Evolutionary conservation across 768 basidiomycete genomes (phyloP), one percentile per base, ranked within the genome.

Genomic region (Phlegmacium glaucopus): DNA sequence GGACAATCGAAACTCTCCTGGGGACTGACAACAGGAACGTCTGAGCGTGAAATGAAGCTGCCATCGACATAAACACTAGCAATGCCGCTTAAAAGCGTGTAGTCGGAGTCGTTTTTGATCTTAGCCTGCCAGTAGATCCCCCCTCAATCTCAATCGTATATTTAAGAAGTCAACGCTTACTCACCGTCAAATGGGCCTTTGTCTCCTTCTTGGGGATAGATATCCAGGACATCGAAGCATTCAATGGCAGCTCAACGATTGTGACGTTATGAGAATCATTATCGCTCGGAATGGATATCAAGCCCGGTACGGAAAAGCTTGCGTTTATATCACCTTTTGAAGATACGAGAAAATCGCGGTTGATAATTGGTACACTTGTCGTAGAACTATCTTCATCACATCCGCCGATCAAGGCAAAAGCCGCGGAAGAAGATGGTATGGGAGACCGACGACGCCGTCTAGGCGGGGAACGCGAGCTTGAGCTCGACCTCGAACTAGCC

Each of bases 11-110:
- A 72, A 43, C 48, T 67, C 46, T 72, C 70, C 25, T 66, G 51
- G 10, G 70, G 65, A 45, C 64, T 65, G 10, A 70, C 63, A n/a
- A 59, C 49, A 4, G 63, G 61, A n/a, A 79, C 59, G 10, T 57
- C 25, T 0, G 74, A 69, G 48, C 60, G 66, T 10, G 76, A 61
- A n/a, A 77, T 72, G 53, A 75, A 79, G 48, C 67, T 69, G 18
- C 74, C 74, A 55, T 80, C 73, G 36, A 78, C 61, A 55, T 76
- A 79, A 0, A 78, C 66, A 49, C 65, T 74, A 0, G 72, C 69
- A 0, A 56, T 47, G 0, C 79, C 78, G 0, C 61, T 52, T 12
- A 80, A 62, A 6, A 80, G 57, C 3, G 72, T 68, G 46, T 76
- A 76, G 13, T 75, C 70, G 8, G 73, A 76, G 16, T 67, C 66